Conservation (phyloP, 768 basidiomycete genomes). For the Sarcomyxa edulis region DNA sequence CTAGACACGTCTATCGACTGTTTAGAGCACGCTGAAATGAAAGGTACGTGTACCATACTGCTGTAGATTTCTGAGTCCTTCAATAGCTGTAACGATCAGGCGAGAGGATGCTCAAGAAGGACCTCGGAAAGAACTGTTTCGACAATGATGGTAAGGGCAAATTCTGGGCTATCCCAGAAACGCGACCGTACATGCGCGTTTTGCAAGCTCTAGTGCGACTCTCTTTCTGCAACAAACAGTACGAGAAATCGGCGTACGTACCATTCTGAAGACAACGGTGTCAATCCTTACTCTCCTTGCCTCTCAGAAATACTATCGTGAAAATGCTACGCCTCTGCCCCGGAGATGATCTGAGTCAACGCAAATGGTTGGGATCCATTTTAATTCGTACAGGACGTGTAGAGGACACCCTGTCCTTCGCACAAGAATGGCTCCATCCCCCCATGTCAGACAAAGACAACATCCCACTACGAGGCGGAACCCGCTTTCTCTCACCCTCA, state of each 20-base stretch:
- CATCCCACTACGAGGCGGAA: conserved; percentile 18
- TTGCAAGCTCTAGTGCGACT: conserved; percentile 30
- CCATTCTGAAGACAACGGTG: not conserved
- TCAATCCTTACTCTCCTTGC: not conserved
- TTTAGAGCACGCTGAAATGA: conserved; percentile 19
- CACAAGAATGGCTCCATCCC: conserved; percentile 22
- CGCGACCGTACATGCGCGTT: conserved; percentile 42
- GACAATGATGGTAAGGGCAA: conserved; percentile 28
- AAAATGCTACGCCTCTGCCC: conserved; percentile 40
- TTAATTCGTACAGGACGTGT: conserved; percentile 27
- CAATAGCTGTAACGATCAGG: conserved; percentile 15
- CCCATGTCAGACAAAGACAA: conserved; percentile 8
- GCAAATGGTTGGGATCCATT: conserved; percentile 30
- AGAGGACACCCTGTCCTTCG: conserved; percentile 34
- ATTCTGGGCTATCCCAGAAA: conserved; percentile 32
- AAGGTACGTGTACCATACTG: conserved; percentile 11
- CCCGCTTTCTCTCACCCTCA: conserved; percentile 19
- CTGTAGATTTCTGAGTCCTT: not conserved
- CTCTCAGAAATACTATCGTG: conserved; percentile 25
- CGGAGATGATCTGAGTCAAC: conserved; percentile 33
- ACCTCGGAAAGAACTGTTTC: conserved; percentile 28
- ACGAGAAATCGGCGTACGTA: conserved; percentile 28
- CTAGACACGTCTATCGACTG: conserved; percentile 17
- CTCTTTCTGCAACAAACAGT: conserved; percentile 26
- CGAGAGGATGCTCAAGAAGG: conserved; percentile 17